These are phyloP conservation scores for Hyaloscypha finlandica DNA, from an alignment of 495 filamentous ascomycete species.

Conservation along the genomic window DNA sequence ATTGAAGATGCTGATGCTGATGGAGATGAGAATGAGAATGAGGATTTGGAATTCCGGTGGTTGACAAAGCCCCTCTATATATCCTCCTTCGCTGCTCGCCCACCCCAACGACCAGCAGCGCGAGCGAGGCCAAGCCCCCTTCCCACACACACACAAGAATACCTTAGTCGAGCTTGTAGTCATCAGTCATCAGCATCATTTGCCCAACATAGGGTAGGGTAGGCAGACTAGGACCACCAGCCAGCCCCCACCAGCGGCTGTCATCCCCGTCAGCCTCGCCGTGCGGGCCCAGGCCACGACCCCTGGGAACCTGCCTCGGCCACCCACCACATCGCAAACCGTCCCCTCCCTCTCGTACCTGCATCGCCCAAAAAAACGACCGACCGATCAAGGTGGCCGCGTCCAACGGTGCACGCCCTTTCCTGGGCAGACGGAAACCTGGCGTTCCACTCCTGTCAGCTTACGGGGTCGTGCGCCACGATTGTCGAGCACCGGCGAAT, in stretches of 20 bases:
- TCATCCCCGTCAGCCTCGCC: no score
- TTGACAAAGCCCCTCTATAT: background rate
- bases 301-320: no score
- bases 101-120: background rate
- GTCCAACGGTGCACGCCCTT: no score
- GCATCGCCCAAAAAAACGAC: no score
- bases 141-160: background rate
- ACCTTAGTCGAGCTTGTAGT: no score
- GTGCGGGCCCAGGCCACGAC: no score
- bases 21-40: background rate
- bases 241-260: background rate
- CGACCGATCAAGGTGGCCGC: no score
- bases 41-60: background rate
- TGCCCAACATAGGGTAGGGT: background rate
- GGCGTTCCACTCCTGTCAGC: no score
- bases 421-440: no score
- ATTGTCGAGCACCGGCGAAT: background rate
- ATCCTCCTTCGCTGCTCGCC: background rate
- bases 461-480: background rate
- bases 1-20: no score
- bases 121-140: slow-evolving; percentile 1
- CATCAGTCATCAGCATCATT: background rate
- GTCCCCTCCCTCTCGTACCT: no score
- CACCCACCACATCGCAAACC: no score
- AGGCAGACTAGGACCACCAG: background rate